Percentiles rank a stretch among this genome's conserved stretches.
Evolutionary conservation across 371 early-diverging fungal genomes (phyloP).

Genomic region (Gilbertella persicaria): DNA sequence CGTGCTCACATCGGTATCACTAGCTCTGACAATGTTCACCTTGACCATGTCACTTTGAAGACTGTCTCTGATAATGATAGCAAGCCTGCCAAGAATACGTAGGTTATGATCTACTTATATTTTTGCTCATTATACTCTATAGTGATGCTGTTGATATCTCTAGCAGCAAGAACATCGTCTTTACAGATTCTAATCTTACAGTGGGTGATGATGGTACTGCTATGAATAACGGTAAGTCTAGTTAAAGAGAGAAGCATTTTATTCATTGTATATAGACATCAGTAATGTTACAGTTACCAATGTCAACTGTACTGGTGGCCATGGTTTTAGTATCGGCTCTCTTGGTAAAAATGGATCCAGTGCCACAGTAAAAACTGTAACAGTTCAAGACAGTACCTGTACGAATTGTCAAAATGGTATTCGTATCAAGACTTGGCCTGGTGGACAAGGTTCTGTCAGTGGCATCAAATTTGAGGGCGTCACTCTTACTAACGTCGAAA

Average conservation of each 20-base stretch:
- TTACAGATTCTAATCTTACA: constrained; percentile 20
- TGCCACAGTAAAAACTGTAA: too few relatives aligned
- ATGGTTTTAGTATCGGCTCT: constrained; percentile 38
- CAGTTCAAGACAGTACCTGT: too few relatives aligned
- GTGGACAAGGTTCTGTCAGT: constrained; percentile 32
- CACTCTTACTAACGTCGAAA: constrained; percentile 23
- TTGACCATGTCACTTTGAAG: constrained; percentile 29
- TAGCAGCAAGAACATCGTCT: constrained; percentile 26
- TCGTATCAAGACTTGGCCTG: constrained; percentile 29
- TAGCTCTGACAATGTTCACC: constrained; percentile 26
- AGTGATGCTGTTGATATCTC: too few relatives aligned
- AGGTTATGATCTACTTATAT: too few relatives aligned
- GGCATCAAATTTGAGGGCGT: constrained; percentile 26
- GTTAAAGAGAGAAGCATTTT: constrained; percentile 27
- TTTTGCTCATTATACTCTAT: too few relatives aligned
- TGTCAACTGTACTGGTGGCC: too few relatives aligned
- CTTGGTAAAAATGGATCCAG: constrained; percentile 34
- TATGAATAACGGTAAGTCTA: constrained; percentile 27
- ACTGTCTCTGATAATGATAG: constrained; percentile 24
- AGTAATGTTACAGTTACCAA: too few relatives aligned
- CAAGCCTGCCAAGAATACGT: too few relatives aligned
- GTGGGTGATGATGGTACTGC: constrained; percentile 41
- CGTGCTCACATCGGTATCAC: too few relatives aligned
- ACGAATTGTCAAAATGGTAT: too few relatives aligned
- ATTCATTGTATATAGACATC: too few relatives aligned